Conservation (phyloP, 495 filamentous ascomycete species). For the Talaromyces wortmannii region DNA sequence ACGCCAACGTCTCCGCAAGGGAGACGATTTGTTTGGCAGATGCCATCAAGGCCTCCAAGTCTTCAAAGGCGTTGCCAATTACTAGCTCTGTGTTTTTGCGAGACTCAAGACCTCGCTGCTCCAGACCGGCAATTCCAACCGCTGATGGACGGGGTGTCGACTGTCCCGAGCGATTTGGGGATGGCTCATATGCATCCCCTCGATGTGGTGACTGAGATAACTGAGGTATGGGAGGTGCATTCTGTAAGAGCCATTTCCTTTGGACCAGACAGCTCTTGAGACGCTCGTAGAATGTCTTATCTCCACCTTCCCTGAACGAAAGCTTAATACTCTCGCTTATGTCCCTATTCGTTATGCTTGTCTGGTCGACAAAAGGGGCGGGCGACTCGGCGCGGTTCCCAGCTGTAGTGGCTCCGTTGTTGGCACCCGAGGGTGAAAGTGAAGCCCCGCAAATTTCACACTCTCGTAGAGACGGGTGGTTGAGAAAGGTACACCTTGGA, state of each 20-base stretch:
- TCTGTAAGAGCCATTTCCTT: constrained; percentile 91
- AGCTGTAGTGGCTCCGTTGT: constrained; percentile 14
- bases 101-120: constrained; percentile 72
- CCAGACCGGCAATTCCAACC: constrained; percentile 88
- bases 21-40: constrained; percentile 94
- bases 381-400: constrained; percentile 63
- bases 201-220: constrained; percentile 31
- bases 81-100: constrained; percentile 88
- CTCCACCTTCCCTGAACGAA: constrained; percentile 84
- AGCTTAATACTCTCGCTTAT: constrained; percentile 75
- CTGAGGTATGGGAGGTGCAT: constrained; percentile 81
- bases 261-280: constrained; percentile 83
- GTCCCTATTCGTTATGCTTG: constrained; percentile 39
- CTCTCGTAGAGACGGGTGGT: constrained; percentile 77
- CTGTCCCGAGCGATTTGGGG: constrained; percentile 4
- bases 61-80: constrained; percentile 92
- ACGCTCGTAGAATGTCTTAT: constrained; percentile 83
- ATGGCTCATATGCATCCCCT: constrained; percentile 11
- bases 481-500: constrained; percentile 88
- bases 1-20: constrained; percentile 81
- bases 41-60: constrained; percentile 93
- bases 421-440: constrained; percentile 31
- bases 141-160: constrained; percentile 44
- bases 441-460: constrained; percentile 92
- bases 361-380: constrained; percentile 52